phyloP scores from a whole-genome alignment of 2,329 filamentous ascomycete genomes.

The Calonectria ilicicola region DNA sequence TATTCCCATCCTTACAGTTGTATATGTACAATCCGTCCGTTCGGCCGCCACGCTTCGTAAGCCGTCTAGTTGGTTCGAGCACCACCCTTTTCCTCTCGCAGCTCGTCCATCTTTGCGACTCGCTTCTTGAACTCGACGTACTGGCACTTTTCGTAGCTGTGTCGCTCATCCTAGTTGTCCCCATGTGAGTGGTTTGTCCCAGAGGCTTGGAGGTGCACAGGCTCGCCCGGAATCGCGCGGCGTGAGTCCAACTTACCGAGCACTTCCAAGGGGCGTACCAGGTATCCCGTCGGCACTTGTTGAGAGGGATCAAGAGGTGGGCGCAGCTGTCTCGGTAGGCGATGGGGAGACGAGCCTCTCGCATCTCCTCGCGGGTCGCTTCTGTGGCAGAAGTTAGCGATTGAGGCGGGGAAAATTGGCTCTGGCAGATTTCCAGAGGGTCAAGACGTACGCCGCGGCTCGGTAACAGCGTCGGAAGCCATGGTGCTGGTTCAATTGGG shows the following conservation, averaged over 20 bases:
- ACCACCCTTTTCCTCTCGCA: conserved; percentile 86
- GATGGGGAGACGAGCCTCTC: conserved; percentile 86
- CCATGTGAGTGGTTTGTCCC: conserved; percentile 35
- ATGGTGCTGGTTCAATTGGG: conserved; percentile 52
- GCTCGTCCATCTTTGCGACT: conserved; percentile 98
- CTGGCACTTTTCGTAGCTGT: conserved; percentile 99
- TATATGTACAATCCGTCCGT: conserved; percentile 47
- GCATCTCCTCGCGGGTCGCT: conserved; percentile 93
- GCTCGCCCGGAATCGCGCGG: not conserved
- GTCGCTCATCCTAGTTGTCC: conserved; percentile 83
- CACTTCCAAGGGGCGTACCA: conserved; percentile 99
- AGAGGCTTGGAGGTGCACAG: not conserved
- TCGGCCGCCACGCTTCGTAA: conserved; percentile 30
- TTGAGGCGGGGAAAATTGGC: conserved; percentile 28
- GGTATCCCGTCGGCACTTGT: conserved; percentile 90
- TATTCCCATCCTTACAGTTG: conserved; percentile 44
- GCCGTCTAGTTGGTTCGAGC: conserved; percentile 81
- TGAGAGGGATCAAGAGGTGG: conserved; percentile 92
- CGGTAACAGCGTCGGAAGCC: conserved; percentile 51
- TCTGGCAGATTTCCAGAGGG: conserved; percentile 3
- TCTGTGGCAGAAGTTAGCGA: conserved; percentile 57
- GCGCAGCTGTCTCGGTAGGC: conserved; percentile 97
- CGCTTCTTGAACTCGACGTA: conserved; percentile 99
- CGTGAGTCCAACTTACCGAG: conserved; percentile 71
- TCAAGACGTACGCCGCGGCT: conserved; percentile 52